A percentile compares a stretch with the other conserved stretches of the same genome.
phyloP scores from a whole-genome alignment of 805 yeast genomes.

The Gaillardinia entomophila region DNA sequence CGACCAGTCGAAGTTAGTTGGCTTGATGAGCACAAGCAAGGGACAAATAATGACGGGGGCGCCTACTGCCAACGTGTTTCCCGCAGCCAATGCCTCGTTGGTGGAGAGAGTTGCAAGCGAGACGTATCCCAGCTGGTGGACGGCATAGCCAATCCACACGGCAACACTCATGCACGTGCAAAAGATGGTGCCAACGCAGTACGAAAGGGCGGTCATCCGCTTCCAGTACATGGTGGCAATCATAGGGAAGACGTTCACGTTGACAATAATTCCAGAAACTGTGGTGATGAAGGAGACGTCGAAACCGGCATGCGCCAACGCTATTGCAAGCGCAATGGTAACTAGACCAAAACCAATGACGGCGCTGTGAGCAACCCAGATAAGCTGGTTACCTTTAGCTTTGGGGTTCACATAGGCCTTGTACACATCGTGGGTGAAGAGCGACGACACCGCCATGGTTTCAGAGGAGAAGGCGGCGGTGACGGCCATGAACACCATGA shows the following conservation, averaged over 20 bases:
- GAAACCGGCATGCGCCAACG: constrained; percentile 37
- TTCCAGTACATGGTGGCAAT: constrained; percentile 32
- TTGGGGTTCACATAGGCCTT: constrained; percentile 32
- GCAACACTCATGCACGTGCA: not conserved
- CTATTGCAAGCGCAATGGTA: constrained; percentile 20
- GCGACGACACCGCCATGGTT: constrained; percentile 35
- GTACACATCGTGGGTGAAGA: constrained; percentile 35
- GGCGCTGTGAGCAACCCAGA: constrained; percentile 25
- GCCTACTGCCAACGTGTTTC: constrained; percentile 9
- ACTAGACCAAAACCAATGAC: constrained; percentile 39
- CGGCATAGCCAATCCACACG: constrained; percentile 5
- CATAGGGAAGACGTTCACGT: constrained; percentile 29
- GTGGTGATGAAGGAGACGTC: constrained; percentile 36
- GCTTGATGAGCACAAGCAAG: constrained; percentile 4
- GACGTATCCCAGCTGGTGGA: constrained; percentile 6
- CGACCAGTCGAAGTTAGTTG: constrained; percentile 9
- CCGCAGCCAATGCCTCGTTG: constrained; percentile 10
- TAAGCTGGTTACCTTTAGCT: constrained; percentile 33
- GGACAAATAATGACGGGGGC: constrained; percentile 8
- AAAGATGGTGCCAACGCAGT: not conserved
- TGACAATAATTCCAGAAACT: constrained; percentile 33
- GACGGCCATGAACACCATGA: constrained; percentile 38
- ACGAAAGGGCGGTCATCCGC: constrained; percentile 13
- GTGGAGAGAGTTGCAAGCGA: constrained; percentile 7
- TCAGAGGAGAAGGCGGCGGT: constrained; percentile 41